Conservation (phyloP, 192 early-diverging fungal species). For the Backusella parvicylindrica region DNA sequence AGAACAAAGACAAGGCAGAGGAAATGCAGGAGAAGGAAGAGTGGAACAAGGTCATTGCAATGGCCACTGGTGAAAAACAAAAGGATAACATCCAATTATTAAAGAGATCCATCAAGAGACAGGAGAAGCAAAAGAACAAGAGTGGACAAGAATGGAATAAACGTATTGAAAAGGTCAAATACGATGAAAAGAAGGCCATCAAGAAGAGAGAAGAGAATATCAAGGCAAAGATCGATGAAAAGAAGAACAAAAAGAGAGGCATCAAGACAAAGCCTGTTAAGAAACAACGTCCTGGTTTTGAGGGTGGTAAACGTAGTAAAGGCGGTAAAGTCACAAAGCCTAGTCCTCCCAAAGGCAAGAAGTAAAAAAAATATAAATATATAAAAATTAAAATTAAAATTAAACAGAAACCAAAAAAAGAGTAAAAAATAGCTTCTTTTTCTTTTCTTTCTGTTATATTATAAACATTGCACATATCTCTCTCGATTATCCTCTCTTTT, state of each 20-base stretch:
- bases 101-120: slow-evolving; percentile 88
- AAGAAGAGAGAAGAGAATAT: slow-evolving; percentile 87
- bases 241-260: slow-evolving; percentile 68
- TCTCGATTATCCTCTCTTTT: too few species aligned
- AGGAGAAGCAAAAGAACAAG: slow-evolving; percentile 82
- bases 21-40: slow-evolving; percentile 69
- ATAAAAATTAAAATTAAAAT: not conserved
- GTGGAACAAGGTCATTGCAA: slow-evolving; percentile 78
- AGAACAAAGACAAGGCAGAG: slow-evolving; percentile 62
- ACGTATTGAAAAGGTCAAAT: slow-evolving; percentile 62
- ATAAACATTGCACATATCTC: too few species aligned
- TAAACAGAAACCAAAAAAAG: not conserved
- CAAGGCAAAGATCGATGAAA: slow-evolving; percentile 72
- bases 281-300: slow-evolving; percentile 39
- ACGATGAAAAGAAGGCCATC: slow-evolving; percentile 61
- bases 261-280: slow-evolving; percentile 7
- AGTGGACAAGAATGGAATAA: slow-evolving; percentile 81
- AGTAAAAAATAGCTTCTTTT: not conserved
- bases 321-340: slow-evolving; percentile 12
- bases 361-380: not conserved
- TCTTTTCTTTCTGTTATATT: too few species aligned
- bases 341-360: slow-evolving; percentile 9
- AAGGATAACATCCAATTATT: slow-evolving; percentile 89
- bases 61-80: slow-evolving; percentile 87
- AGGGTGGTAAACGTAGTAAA: slow-evolving; percentile 31